Base-by-base conservation (phyloP, 169 alveolate genomes). In the Perkinsus chesapeaki region DNA sequence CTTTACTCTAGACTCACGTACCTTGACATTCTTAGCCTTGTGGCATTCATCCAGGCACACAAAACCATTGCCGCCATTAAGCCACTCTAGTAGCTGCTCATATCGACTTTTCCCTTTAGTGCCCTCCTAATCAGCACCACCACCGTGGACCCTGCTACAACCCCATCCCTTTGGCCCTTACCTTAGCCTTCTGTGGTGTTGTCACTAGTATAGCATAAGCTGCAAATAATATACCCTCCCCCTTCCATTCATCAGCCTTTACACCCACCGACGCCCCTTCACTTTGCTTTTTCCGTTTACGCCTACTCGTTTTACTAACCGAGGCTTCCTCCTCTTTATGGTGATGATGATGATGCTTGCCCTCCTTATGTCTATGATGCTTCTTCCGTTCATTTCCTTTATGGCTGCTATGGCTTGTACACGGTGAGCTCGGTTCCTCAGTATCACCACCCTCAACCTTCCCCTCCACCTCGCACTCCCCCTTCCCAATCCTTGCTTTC, bases 31-130 rank as follows among this genome's bases (percentile, higher is more conserved):
- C 47, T 91, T 91, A 3, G 92, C 92, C 34, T 91, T 91, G 60
- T 91, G 92, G 73, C 73, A 39, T 39, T 91, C 92, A 38, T 91
- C 92, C 38, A 91, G 48, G 1, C 36, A 19, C 27, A 91, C 36
- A 38, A 91, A 34, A 10, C 73, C 92, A n/a, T 91, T 16, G 10
- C 92, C 92, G 9, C 48, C 73, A 0, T 23, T 23, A 37, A 91
- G 48, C 92, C 92, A 91, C 48, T 91, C 73, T 38, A 91, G 92
- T 72, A 91, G 16, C 19, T 39, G 92, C 39, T 39, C 47, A 36
- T 39, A 34, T 39, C 48, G 73, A 7, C 48, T 91, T 31, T 91
- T 91, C 60, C 16, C 92, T n/a, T 23, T 72, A 43, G 16, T 43
- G 60, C 23, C 60, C 60, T 43, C 23, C 60, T 16, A 43, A 5